Evolutionary conservation across 2,329 filamentous ascomycete genomes (phyloP).

Genomic region (Xylariaceae sp.): DNA sequence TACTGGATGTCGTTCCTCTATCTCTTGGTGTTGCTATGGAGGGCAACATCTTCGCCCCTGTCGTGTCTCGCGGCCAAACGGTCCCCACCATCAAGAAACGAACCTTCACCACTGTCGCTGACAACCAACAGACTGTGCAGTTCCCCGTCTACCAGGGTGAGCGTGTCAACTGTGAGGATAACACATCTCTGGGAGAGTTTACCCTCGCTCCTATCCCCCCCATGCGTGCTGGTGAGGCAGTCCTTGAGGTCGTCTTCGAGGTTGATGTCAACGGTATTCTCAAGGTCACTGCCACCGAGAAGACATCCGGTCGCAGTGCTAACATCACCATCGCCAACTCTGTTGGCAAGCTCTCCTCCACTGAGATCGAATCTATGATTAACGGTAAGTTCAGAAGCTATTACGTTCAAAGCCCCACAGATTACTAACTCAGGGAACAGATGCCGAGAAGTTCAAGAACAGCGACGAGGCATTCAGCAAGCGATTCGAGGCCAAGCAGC

Average conservation of each 20-base stretch:
- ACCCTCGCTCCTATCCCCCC: conserved; percentile 87
- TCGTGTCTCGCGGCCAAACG: conserved; percentile 80
- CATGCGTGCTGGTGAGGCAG: conserved; percentile 93
- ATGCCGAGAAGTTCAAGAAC: conserved; percentile 98
- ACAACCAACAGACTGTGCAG: conserved; percentile 80
- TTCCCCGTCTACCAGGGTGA: conserved; percentile 97
- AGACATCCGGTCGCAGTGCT: conserved; percentile 94
- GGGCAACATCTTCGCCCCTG: conserved; percentile 97
- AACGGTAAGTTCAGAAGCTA: conserved; percentile 60
- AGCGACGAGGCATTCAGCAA: conserved; percentile 99
- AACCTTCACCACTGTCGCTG: conserved; percentile 83
- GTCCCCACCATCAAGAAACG: conserved; percentile 82
- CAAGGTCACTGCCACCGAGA: conserved; percentile 99
- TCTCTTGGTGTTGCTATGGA: conserved; percentile 99
- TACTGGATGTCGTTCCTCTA: conserved; percentile 94
- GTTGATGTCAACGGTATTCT: conserved; percentile 99
- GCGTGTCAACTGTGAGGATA: conserved; percentile 97
- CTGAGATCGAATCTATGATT: conserved; percentile 98
- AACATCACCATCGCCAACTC: conserved; percentile 99
- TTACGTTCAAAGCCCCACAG: neutral
- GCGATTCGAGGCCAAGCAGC: conserved; percentile 98
- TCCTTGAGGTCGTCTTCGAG: conserved; percentile 98
- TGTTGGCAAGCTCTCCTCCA: conserved; percentile 93
- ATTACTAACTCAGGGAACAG: conserved; percentile 46
- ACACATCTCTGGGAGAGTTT: conserved; percentile 97